Evolutionary conservation across 306 rosid species (phyloP).

Genomic region (Glycyrrhiza uralensis): DNA sequence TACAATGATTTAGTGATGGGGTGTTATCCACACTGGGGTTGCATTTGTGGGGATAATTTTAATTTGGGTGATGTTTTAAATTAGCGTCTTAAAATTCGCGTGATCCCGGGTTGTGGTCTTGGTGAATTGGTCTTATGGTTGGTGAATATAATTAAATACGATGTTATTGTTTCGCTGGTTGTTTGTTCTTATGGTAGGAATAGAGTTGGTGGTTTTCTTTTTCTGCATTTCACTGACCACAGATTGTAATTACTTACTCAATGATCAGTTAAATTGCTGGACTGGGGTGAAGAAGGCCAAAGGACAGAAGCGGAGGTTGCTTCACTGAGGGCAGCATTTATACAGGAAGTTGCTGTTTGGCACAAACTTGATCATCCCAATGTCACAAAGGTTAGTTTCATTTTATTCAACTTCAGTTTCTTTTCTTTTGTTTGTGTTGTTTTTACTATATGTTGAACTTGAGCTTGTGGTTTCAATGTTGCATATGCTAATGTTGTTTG

Average conservation of each 20-base stretch:
- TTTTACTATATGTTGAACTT: neutral
- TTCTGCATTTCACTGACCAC: slow-evolving; percentile 12
- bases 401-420: slow-evolving; percentile 3
- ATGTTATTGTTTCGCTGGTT: slow-evolving; percentile 11
- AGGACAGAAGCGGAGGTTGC: slow-evolving; percentile 89
- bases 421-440: neutral
- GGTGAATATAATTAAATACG: neutral
- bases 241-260: slow-evolving; percentile 18
- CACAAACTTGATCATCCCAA: slow-evolving; percentile 97
- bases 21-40: slow-evolving; percentile 50
- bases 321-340: slow-evolving; percentile 84
- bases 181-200: neutral
- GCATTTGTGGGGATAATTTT: slow-evolving; percentile 39
- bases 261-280: slow-evolving; percentile 81
- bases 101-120: slow-evolving; percentile 41
- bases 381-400: slow-evolving; percentile 80
- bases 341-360: slow-evolving; percentile 98
- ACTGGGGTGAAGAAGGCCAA: slow-evolving; percentile 99
- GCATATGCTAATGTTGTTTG: slow-evolving; percentile 4
- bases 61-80: slow-evolving; percentile 46
- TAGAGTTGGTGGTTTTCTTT: neutral
- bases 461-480: slow-evolving; percentile 5
- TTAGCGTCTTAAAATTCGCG: slow-evolving; percentile 40
- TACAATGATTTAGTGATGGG: slow-evolving; percentile 28
- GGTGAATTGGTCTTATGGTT: slow-evolving; percentile 24